A percentile compares a stretch with the other conserved stretches of the same genome.
Conservation (phyloP, 2,329 filamentous ascomycete species). For the Chalaropsis thielavioides region DNA sequence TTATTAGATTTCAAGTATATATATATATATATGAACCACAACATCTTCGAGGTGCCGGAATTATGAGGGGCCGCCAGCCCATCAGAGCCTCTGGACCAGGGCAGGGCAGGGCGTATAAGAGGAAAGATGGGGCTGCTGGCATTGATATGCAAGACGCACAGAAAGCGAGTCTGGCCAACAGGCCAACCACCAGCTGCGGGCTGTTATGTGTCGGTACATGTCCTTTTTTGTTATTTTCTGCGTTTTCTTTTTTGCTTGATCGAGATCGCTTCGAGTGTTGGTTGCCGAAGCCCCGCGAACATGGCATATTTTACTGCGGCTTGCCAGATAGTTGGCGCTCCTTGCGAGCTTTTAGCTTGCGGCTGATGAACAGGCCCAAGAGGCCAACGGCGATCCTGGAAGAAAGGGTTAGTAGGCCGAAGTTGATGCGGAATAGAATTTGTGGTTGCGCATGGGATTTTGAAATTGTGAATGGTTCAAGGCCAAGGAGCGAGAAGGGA, state of each 20-base stretch:
- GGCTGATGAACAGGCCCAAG: conserved; percentile 24
- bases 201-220: neutral
- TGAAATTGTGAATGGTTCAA: neutral
- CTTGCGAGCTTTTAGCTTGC: conserved; percentile 25
- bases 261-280: neutral
- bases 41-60: neutral
- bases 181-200: neutral
- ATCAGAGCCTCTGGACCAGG: neutral
- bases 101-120: neutral
- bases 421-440: neutral
- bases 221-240: conserved; percentile 2
- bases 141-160: neutral
- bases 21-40: neutral
- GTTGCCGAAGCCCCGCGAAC: too few relatives aligned
- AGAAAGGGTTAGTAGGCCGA: conserved; percentile 18
- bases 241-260: neutral
- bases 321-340: conserved; percentile 22
- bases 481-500: conserved; percentile 4
- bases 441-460: neutral
- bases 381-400: conserved; percentile 25
- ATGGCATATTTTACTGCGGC: conserved; percentile 15
- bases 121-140: neutral
- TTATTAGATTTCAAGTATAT: neutral
- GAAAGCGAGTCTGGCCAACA: neutral
- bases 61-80: neutral